Base-by-base conservation (phyloP, 441 rosid species). In the Lepidium campestre region DNA sequence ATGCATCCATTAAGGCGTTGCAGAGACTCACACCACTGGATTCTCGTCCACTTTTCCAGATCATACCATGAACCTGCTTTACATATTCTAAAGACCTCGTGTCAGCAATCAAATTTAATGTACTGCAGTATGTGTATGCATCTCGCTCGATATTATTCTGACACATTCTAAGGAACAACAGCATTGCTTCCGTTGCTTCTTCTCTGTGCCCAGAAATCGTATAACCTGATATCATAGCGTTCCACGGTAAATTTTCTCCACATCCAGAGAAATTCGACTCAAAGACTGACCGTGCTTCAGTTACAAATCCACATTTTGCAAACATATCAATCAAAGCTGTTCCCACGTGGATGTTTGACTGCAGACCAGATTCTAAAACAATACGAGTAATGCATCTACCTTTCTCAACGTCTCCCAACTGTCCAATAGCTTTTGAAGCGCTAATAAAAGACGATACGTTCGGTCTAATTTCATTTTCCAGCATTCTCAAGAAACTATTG, bases 321-420 rank as follows among this genome's bases (percentile, higher is more conserved):
- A 78, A 68, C 86, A 82, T 78, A 68, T 80, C 82, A 53, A 82
- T 80, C 37, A 82, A 65, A 50, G 82, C 77, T 50, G 84, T 82
- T 59, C 79, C 86, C 19, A 82, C 68, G 3, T 52, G 65, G 15
- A 78, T 62, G 37, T 80, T 74, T 13, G 73, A 32, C 55, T 68
- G 76, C 68, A 77, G 0, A 48, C 76, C 81, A 67, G 67, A 46
- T 42, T 78, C 73, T 27, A 73, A 54, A n/a, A 60, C 80, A 37
- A 47, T 31, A 9, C 14, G 14, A 35, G 75, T 23, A 60, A 82
- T 59, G 19, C 73, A 66, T 69, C 67, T 78, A 9, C 78, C 70
- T 63, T 50, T 80, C 57, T 62, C 62, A 46, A 40, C 62, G 67
- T 78, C 79, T 37, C 63, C 66, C 50, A 82, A 47, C 61, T 65